These are phyloP conservation scores for Blepharisma japonicum DNA, from an alignment of 73 alveolate species.

Conservation along the genomic window DNA sequence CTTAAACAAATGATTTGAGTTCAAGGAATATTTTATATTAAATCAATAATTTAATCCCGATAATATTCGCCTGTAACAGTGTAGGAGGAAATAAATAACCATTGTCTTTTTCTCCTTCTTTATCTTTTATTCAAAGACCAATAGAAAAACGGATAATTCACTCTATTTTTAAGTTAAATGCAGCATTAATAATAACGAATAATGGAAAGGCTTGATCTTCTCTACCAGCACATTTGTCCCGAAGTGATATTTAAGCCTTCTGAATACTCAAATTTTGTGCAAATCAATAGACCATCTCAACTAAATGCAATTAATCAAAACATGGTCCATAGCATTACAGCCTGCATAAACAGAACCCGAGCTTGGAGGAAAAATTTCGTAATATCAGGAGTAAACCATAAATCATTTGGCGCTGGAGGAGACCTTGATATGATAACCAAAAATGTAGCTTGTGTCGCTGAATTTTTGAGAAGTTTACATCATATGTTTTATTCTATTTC, in stretches of 20 bases:
- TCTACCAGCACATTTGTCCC: background rate
- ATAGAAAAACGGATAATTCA: too few species aligned
- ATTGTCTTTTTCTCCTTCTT: too few species aligned
- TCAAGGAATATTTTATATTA: too few species aligned
- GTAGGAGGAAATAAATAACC: too few species aligned
- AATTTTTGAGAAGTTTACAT: constrained; percentile 1
- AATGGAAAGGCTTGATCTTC: background rate
- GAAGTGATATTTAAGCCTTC: background rate
- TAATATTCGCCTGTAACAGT: too few species aligned
- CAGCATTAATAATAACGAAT: background rate
- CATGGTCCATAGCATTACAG: background rate
- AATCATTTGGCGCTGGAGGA: constrained; percentile 7
- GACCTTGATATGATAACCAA: background rate
- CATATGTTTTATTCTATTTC: constrained; percentile 7
- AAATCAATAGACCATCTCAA: background rate
- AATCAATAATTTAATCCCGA: too few species aligned
- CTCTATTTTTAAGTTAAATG: too few species aligned
- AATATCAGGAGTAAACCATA: background rate
- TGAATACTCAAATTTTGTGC: background rate
- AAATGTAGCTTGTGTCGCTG: background rate
- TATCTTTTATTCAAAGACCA: too few species aligned
- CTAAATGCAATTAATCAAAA: background rate
- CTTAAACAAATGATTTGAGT: too few species aligned
- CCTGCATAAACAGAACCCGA: background rate
- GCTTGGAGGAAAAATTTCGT: background rate